Conservation (phyloP, 2,329 filamentous ascomycete genomes). For the Paecilomyces niveus region DNA sequence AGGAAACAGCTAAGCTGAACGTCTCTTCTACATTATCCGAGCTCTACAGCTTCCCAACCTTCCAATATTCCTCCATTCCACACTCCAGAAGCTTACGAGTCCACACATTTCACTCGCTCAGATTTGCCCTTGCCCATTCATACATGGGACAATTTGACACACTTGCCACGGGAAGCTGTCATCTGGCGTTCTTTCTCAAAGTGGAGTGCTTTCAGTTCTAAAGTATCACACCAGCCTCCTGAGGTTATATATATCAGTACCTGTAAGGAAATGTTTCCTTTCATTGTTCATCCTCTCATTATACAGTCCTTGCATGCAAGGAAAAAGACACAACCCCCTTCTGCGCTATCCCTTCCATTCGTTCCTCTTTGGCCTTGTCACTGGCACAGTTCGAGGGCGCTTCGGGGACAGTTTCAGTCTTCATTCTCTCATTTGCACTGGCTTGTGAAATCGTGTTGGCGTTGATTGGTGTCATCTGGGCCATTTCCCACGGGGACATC, state of each 20-base stretch:
- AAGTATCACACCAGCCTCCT: not conserved
- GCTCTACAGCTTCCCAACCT: not conserved
- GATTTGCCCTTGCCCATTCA: not conserved
- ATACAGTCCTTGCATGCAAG: not conserved
- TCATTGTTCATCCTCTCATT: not conserved
- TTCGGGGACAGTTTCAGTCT: not conserved
- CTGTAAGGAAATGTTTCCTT: not conserved
- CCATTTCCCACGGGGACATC: not conserved
- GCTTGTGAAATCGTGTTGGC: not conserved
- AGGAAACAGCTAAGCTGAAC: not conserved
- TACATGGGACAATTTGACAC: not conserved
- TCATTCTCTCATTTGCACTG: not conserved
- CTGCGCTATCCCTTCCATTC: not conserved
- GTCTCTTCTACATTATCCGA: not conserved
- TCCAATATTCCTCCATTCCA: not conserved
- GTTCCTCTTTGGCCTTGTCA: not conserved
- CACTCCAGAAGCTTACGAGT: not conserved
- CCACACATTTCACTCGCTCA: not conserved
- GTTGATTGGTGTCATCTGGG: not conserved
- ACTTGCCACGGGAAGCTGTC: not conserved
- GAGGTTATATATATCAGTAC: constrained; percentile 1
- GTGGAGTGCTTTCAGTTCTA: not conserved
- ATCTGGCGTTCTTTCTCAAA: constrained; percentile 1
- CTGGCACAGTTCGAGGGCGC: not conserved
- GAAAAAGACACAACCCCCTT: not conserved